Conservation (phyloP, 805 yeast species). For the Starmerella bombicola region DNA sequence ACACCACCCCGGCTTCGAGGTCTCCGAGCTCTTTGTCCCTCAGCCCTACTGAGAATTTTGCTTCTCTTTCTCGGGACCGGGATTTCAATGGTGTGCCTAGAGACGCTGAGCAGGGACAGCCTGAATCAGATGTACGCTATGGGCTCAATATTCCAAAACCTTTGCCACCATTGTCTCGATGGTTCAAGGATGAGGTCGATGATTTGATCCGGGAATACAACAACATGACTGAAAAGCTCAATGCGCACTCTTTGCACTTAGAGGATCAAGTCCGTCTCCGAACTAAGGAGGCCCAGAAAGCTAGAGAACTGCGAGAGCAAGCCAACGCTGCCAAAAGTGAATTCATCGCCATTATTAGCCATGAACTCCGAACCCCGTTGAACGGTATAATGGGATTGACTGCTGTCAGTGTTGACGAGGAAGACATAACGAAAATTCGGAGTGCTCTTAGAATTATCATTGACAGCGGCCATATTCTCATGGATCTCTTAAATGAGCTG, state of each 20-base stretch:
- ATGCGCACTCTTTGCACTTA: conserved; percentile 68
- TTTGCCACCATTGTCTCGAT: conserved; percentile 17
- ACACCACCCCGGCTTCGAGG: not conserved
- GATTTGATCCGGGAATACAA: conserved; percentile 83
- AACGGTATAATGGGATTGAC: conserved; percentile 97
- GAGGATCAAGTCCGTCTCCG: conserved; percentile 83
- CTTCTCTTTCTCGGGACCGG: not conserved
- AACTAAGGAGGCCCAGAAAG: conserved; percentile 68
- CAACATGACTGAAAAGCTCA: conserved; percentile 81
- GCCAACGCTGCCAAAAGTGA: conserved; percentile 95
- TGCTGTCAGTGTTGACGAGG: conserved; percentile 82
- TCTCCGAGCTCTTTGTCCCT: not conserved
- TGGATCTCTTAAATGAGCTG: conserved; percentile 82
- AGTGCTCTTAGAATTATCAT: conserved; percentile 69
- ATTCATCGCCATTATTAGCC: conserved; percentile 84
- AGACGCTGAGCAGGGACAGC: not conserved
- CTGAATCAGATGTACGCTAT: no score
- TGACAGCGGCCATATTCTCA: conserved; percentile 78
- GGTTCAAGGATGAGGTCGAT: conserved; percentile 58
- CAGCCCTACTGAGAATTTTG: not conserved
- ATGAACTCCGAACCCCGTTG: conserved; percentile 86
- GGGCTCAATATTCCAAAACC: conserved; percentile 20
- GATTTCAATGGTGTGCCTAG: not conserved
- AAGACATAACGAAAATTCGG: conserved; percentile 52
- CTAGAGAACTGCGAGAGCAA: conserved; percentile 34